Percentiles rank a stretch among this genome's conserved stretches.
phyloP scores from a whole-genome alignment of 108 stramenopile genomes.

The Cyclotella cryptica region DNA sequence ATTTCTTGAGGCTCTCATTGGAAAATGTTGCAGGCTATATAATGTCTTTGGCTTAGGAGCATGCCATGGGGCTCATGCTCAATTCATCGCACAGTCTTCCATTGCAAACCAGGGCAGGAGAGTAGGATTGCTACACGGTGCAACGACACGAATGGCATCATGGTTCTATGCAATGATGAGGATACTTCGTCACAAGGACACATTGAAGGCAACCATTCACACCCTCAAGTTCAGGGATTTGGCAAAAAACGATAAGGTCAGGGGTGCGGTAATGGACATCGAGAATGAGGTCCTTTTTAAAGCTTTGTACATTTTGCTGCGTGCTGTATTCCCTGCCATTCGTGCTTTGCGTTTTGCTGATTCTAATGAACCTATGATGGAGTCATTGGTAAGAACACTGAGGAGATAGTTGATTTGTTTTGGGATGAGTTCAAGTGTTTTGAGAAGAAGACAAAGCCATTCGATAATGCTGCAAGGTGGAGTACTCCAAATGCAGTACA shows the following conservation, averaged over 20 bases:
- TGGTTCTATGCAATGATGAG: not conserved
- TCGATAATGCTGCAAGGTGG: not conserved
- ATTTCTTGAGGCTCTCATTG: not conserved
- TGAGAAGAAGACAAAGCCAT: not conserved
- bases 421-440: constrained; percentile 5
- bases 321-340: not conserved
- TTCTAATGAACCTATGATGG: not conserved
- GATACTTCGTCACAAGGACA: not conserved
- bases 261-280: not conserved
- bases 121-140: not conserved
- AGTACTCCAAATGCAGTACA: not conserved
- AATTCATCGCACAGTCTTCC: constrained; percentile 11
- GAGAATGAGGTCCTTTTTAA: not conserved
- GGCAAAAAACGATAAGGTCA: not conserved
- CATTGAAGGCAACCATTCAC: not conserved
- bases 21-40: constrained; percentile 12
- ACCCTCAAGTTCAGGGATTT: not conserved
- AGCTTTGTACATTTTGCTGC: not conserved
- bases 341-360: not conserved
- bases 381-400: too few species aligned
- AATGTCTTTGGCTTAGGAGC: constrained; percentile 15
- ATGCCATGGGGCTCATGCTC: constrained; percentile 2
- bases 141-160: not conserved
- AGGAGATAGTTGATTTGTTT: not conserved
- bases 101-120: not conserved